Evolutionary conservation across 129 eudicot genomes (phyloP).

Genomic region (Flaveria trinervia): DNA sequence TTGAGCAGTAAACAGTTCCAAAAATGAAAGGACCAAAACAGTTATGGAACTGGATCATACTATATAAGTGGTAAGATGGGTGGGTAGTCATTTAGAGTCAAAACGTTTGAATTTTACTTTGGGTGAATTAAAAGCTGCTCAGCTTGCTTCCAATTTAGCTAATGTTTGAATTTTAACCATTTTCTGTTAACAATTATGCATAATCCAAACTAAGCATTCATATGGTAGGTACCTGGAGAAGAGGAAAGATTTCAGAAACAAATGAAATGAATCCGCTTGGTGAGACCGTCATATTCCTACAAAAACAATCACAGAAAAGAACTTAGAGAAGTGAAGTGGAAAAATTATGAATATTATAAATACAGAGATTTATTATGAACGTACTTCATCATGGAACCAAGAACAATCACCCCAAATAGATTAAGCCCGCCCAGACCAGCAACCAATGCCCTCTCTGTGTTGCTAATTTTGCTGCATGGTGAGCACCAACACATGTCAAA

Average conservation of each 20-base stretch:
- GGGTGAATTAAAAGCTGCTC: not conserved
- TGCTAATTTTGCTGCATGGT: conserved; percentile 73
- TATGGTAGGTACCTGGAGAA: conserved; percentile 68
- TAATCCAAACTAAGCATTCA: not conserved
- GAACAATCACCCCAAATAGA: conserved; percentile 83
- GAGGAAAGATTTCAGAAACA: conserved; percentile 76
- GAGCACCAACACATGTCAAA: conserved; percentile 27
- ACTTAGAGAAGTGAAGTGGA: conserved; percentile 29
- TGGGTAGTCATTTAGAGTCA: not conserved
- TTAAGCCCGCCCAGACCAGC: conserved; percentile 89
- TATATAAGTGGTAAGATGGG: too few relatives aligned
- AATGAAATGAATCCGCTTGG: conserved; percentile 79
- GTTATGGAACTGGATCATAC: conserved; percentile 1
- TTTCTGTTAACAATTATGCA: conserved; percentile 3
- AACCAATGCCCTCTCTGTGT: conserved; percentile 82
- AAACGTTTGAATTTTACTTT: not conserved
- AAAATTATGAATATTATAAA: not conserved
- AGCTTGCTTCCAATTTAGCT: not conserved
- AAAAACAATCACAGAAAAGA: conserved; percentile 31
- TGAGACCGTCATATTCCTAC: conserved; percentile 59
- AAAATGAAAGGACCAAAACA: not conserved
- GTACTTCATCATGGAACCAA: conserved; percentile 85
- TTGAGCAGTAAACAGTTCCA: not conserved
- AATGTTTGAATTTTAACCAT: not conserved
- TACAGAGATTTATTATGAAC: conserved; percentile 23